Evolutionary conservation across 2,329 filamentous ascomycete species (phyloP), one percentile per base, ranked within the genome.

Genomic region (Penicillium sp.): DNA sequence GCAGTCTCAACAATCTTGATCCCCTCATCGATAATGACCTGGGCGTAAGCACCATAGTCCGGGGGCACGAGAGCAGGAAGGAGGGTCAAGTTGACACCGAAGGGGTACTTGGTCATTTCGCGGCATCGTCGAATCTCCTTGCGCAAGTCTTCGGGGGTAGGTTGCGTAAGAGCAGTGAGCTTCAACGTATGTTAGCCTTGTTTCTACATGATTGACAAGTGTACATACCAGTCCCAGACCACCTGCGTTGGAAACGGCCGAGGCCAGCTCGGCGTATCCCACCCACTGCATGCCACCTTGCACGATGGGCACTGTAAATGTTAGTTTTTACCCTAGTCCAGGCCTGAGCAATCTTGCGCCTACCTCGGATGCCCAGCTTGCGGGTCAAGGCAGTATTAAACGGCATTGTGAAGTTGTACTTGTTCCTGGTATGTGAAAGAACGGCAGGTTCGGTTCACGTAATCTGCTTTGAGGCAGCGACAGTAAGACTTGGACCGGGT

Each of bases 71-170:
- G 83, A 51, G 92, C 83, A 26, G 94, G 94, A 42, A 97, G 86
- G 57, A 97, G 86, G 8, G 94, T 99, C 63, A 97, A 84, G 77
- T 99, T 99, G 65, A 97, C 93, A 67, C 82, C 94, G 73, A 99
- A 97, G 41, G 77, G 77, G 57, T 76, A 75, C 43, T 75, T 74
- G 57, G 78, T 79, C 68, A 97, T 85, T 59, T 80, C 84, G 63
- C 86, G 87, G 80, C 90, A 95, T 76, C 84, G 86, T 59, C 84
- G 87, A 75, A 99, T 99, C 78, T 99, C 94, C 69, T 89, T 88
- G 73, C 93, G 91, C 51, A 99, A 86, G 70, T 90, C 91, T 73
- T 91, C 89, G 44, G 94, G 93, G 15, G 89, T 88, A 31, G 94
- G 89, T 82, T 95, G 95, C 49, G 95, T 97, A 67, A 97, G 76